A percentile compares a stretch with the other conserved stretches of the same genome.
Conservation (phyloP, 345 rosid genomes). For the Angophora floribunda region DNA sequence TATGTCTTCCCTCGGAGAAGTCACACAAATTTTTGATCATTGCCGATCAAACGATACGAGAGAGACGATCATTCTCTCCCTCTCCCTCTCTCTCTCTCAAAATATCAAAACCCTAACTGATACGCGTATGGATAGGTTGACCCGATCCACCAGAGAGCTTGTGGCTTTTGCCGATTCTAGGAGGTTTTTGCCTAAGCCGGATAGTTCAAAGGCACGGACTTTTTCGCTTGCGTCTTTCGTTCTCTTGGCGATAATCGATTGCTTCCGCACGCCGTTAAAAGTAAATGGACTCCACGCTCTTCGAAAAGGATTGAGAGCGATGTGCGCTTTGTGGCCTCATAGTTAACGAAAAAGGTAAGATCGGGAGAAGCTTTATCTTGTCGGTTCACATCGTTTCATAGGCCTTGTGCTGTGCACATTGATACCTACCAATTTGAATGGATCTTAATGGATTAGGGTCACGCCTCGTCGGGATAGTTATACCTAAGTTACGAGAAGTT, state of each 20-base stretch:
- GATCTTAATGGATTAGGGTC: neutral
- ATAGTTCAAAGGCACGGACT: neutral
- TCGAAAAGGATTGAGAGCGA: neutral
- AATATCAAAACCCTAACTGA: neutral
- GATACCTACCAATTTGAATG: neutral
- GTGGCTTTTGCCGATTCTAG: neutral
- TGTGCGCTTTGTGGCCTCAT: neutral
- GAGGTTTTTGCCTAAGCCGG: neutral
- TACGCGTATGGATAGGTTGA: neutral
- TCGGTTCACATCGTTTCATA: neutral
- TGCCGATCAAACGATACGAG: neutral
- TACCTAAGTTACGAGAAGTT: neutral
- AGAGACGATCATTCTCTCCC: neutral
- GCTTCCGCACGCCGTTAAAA: neutral
- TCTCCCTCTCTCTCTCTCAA: neutral
- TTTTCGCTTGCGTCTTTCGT: neutral
- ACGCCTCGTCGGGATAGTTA: fast-evolving
- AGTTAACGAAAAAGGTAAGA: no score
- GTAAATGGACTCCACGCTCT: neutral
- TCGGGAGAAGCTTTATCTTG: neutral
- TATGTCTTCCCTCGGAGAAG: neutral
- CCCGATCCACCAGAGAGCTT: neutral
- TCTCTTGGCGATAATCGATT: neutral
- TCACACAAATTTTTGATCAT: neutral
- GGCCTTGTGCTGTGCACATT: neutral